phyloP scores from a whole-genome alignment of 2,329 filamentous ascomycete species.

The Rhinocladiella mackenziei region DNA sequence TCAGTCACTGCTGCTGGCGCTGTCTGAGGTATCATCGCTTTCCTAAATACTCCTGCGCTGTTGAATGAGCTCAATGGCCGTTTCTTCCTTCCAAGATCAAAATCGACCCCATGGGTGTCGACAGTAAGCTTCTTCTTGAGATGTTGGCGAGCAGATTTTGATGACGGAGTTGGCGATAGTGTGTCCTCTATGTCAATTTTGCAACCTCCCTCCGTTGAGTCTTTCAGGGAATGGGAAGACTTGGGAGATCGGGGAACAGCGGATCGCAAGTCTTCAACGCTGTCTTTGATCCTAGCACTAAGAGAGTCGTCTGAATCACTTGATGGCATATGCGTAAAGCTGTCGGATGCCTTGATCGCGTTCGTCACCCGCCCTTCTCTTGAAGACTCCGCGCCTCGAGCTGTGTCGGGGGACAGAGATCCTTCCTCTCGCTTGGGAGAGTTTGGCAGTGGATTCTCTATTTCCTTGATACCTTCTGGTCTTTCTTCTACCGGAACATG shows the following conservation, averaged over 20 bases:
- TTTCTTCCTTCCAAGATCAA: conserved; percentile 16
- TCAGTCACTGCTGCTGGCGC: conserved; percentile 22
- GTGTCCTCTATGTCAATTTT: conserved; percentile 11
- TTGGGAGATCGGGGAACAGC: conserved; percentile 21
- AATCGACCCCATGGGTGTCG: conserved; percentile 18
- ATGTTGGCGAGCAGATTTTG: conserved; percentile 11
- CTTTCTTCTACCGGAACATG: not conserved
- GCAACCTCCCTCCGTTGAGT: not conserved
- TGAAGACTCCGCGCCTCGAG: not conserved
- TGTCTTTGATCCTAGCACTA: conserved; percentile 25
- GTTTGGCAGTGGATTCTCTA: not conserved
- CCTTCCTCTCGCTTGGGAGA: not conserved
- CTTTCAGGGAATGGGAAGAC: conserved; percentile 4
- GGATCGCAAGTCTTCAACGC: conserved; percentile 23
- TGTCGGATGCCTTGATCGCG: conserved; percentile 1
- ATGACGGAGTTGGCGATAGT: conserved; percentile 15
- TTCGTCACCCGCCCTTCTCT: not conserved
- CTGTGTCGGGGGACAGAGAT: not conserved
- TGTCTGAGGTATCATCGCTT: conserved; percentile 14
- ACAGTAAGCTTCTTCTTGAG: conserved; percentile 24
- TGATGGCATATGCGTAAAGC: not conserved
- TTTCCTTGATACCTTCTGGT: not conserved
- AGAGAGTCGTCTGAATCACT: conserved; percentile 19
- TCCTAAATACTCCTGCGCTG: conserved; percentile 25
- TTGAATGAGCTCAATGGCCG: conserved; percentile 28